Conservation (phyloP, 257 asterid species). For the Nicotiana noctiflora region DNA sequence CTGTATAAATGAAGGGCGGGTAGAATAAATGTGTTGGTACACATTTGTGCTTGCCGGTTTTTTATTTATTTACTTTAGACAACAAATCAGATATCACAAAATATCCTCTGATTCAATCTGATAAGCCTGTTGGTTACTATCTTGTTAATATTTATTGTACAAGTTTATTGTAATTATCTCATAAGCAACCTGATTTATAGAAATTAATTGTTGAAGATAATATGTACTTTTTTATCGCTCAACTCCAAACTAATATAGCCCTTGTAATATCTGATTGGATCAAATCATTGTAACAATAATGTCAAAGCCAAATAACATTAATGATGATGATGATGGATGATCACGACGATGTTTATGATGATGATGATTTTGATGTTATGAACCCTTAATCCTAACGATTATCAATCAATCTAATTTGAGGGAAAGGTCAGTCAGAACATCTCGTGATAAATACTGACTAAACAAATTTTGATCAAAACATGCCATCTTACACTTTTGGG, state of each 20-base stretch:
- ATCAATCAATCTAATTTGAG: background rate
- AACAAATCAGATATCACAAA: background rate
- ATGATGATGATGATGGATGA: too few relatives aligned
- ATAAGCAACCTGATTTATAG: too few relatives aligned
- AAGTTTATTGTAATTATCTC: too few relatives aligned
- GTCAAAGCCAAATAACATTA: too few relatives aligned
- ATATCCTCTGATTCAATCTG: background rate
- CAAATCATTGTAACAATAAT: background rate
- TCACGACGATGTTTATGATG: background rate
- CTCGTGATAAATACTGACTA: background rate
- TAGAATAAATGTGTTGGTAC: slow-evolving; percentile 11
- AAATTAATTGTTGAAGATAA: background rate
- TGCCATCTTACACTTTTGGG: too few relatives aligned
- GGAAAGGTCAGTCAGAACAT: background rate
- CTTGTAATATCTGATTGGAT: too few relatives aligned
- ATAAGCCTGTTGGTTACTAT: background rate
- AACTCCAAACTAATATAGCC: background rate
- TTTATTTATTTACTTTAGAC: background rate
- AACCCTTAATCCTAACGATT: background rate
- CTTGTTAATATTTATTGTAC: too few relatives aligned
- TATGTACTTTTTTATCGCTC: background rate
- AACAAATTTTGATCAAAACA: too few relatives aligned
- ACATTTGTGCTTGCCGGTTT: background rate
- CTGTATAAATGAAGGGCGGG: slow-evolving; percentile 11
- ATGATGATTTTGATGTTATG: too few relatives aligned